Evolutionary conservation across 2,329 filamentous ascomycete genomes (phyloP), one percentile per base, ranked within the genome.

Genomic region (Claviceps fusiformis): DNA sequence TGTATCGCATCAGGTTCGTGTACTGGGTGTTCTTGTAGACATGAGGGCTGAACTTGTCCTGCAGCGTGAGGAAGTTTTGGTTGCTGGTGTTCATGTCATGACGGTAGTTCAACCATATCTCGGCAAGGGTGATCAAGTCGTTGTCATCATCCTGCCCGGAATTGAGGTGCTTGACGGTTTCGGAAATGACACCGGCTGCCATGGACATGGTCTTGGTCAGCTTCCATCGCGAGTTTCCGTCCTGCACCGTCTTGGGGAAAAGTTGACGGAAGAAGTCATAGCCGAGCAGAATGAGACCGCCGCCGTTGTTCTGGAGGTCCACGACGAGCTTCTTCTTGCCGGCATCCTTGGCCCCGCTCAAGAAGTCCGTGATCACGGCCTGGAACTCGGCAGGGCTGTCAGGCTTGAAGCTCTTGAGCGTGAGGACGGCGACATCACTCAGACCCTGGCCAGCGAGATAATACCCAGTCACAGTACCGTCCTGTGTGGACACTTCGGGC

Each of bases 191-290:
- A 5, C 71, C 62, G 9, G 76, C 70, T 5, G 78, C 68, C 5
- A 69, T 70, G 13, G 72, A 61, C 48, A 76, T 79, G 24, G 73
- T 67, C 6, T 66, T 61, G 54, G 62, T 68, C 31, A 67, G 64
- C 48, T 70, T 69, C 71, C 71, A 72, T 47, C 68, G 69, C 17
- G 68, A 69, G 62, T 59, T 71, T 59, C 59, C 76, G 70, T 59
- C 58, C 27, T 57, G 50, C 43, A 50, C 33, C 52, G 78, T 73
- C 3, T 53, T n/a, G 3, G 64, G 63, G 56, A 79, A 78, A 0
- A 82, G 69, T 63, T 77, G 68, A 54, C 78, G 77, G 68, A 84
- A 83, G 31, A 85, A 71, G 62, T 83, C 81, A 59, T 81, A 82
- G 17, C 78, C 81, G n/a, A 78, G 73, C 8, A 81, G 63, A 48